A percentile compares a stretch with the other conserved stretches of the same genome.
phyloP scores from a whole-genome alignment of 2,329 filamentous ascomycete species.

The Claviceps digitariae region DNA sequence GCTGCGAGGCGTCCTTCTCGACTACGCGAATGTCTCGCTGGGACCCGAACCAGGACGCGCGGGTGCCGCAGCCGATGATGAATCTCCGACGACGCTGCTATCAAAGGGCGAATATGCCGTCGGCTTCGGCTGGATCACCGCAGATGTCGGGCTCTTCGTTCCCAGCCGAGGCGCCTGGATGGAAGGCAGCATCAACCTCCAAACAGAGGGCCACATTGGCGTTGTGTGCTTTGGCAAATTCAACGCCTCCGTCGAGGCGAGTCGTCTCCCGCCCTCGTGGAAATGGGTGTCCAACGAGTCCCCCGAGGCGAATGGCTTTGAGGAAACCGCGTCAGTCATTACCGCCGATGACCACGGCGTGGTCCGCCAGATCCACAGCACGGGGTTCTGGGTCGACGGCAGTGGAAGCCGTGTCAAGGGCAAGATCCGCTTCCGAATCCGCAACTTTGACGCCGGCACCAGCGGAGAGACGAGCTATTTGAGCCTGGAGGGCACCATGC shows the following conservation, averaged over 20 bases:
- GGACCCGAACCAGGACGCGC: conserved; percentile 42
- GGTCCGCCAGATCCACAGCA: conserved; percentile 37
- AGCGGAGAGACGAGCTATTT: conserved; percentile 67
- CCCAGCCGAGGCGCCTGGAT: conserved; percentile 61
- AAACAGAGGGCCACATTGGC: conserved; percentile 79
- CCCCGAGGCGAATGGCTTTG: conserved; percentile 25
- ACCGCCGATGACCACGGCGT: conserved; percentile 38
- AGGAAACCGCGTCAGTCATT: conserved; percentile 27
- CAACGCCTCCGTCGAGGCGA: conserved; percentile 73
- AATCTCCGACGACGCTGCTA: conserved; percentile 31
- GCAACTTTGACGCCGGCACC: conserved; percentile 69
- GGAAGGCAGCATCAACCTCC: conserved; percentile 71
- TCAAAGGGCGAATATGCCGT: conserved; percentile 73
- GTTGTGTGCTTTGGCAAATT: conserved; percentile 85
- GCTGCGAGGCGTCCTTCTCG: conserved; percentile 60
- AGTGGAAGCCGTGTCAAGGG: conserved; percentile 57
- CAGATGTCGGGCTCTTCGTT: conserved; percentile 72
- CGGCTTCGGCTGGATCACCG: conserved; percentile 77
- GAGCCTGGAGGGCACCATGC: conserved; percentile 78
- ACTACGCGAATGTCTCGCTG: conserved; percentile 56
- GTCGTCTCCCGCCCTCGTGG: conserved; percentile 65
- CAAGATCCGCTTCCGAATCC: conserved; percentile 62
- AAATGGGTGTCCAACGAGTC: conserved; percentile 54
- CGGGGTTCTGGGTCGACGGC: conserved; percentile 64
- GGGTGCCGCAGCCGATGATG: conserved; percentile 33